Evolutionary conservation across 2,329 filamentous ascomycete species (phyloP), one percentile per base, ranked within the genome.

Genomic region (Paracorniculantispora psalliotae): DNA sequence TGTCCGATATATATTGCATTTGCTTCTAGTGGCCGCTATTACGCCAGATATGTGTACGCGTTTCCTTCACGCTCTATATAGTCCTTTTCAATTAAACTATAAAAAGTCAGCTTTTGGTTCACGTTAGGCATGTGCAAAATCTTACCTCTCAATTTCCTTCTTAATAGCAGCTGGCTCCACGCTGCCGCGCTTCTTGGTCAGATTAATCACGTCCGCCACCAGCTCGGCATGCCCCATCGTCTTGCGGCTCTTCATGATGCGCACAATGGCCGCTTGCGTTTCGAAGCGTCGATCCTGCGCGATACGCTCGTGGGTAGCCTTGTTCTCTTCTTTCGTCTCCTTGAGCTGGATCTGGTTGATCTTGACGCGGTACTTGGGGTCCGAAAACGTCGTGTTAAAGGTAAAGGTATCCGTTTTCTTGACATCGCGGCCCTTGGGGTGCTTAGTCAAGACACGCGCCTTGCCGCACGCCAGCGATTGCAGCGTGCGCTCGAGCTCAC

Each of bases 311-410:
- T 97, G 92, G 1, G 92, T 97, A 67, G 89, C 91, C 73, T 92
- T 90, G 75, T 97, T 97, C 75, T 99, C 94, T 69, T 93, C 89
- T 67, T 89, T 90, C 0, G 94, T 97, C 76, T 99, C 94, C 75
- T 94, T 96, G 53, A 97, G 83, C 75, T 99, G 94, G 66, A 99
- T 94, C 75, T 97, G 93, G 76, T 97, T 99, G 79, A 99, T 97
- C 79, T 99, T 99, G 76, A 99, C 87, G 59, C 92, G 86, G 73
- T 90, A 89, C 73, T 94, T 96, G 21, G 87, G 82, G 69, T 97
- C 89, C 2, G 77, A 77, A 73, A 99, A 99, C 17, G 72, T 71
- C 47, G 81, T 74, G 75, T 97, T 97, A 68, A 96, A 87, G 0
- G 84, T 85, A 68, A 99, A 99, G 0, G 87, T 90, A 74, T 99